Evolutionary conservation across 148 eudicot species (phyloP).

Genomic region (Suaeda aralocaspica): DNA sequence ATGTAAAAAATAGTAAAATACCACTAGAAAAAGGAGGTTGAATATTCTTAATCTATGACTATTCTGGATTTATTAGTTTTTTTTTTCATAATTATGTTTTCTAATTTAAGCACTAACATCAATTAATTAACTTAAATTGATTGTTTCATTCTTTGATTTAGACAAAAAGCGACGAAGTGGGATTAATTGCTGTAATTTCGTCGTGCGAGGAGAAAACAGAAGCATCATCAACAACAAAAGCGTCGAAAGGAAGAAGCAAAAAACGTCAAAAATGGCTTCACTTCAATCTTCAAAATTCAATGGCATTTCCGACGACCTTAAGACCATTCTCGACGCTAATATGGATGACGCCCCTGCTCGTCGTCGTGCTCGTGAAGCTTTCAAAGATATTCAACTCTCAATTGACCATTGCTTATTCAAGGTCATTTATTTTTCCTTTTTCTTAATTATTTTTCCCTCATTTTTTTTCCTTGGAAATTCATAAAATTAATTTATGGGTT

Average conservation of each 20-base stretch:
- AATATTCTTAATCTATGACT: too few relatives aligned
- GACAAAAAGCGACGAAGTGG: slow-evolving; percentile 5
- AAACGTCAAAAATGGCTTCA: slow-evolving; percentile 17
- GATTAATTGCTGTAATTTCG: neutral
- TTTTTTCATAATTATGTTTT: neutral
- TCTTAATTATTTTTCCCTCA: neutral
- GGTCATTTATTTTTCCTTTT: slow-evolving; percentile 29
- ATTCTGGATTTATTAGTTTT: too few relatives aligned
- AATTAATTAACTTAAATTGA: neutral
- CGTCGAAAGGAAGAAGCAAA: neutral
- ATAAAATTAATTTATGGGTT: too few relatives aligned
- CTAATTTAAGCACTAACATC: neutral
- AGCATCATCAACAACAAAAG: neutral
- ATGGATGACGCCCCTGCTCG: slow-evolving; percentile 72
- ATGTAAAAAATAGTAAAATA: too few relatives aligned
- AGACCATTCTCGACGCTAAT: slow-evolving; percentile 56
- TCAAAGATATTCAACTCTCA: slow-evolving; percentile 68
- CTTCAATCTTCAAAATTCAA: slow-evolving; percentile 30
- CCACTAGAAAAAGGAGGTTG: too few relatives aligned
- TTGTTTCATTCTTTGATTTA: neutral
- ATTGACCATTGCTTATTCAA: slow-evolving; percentile 86
- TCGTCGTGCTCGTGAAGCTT: slow-evolving; percentile 86
- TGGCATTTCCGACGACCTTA: slow-evolving; percentile 49
- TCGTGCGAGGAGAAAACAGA: neutral
- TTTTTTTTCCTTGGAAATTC: too few relatives aligned